These are phyloP conservation scores for Oidium heveae DNA, from an alignment of 2,329 filamentous ascomycete species.

Conservation along the genomic window DNA sequence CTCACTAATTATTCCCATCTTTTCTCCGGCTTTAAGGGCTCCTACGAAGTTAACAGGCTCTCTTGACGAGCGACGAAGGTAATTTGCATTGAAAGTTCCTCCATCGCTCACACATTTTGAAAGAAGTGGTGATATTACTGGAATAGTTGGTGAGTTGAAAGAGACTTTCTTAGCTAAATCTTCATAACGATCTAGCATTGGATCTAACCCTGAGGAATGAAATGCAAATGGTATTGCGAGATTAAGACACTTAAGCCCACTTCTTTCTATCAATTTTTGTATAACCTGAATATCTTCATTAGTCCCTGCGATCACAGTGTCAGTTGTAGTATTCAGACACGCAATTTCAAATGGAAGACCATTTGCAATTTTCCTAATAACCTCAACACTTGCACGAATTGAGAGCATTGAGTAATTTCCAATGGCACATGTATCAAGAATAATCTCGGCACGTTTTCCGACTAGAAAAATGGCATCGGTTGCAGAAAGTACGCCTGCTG, in stretches of 20 bases:
- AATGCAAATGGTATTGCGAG: slow-evolving; percentile 43
- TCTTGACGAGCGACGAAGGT: slow-evolving; percentile 26
- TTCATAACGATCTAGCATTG: slow-evolving; percentile 35
- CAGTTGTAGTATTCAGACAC: slow-evolving; percentile 51
- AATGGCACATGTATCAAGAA: slow-evolving; percentile 4
- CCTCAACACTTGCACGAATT: slow-evolving; percentile 19
- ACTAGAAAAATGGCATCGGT: slow-evolving; percentile 50
- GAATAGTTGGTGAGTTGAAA: slow-evolving; percentile 15
- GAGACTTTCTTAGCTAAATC: slow-evolving; percentile 23
- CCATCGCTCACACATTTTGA: slow-evolving; percentile 15
- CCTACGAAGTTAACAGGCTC: slow-evolving; percentile 44
- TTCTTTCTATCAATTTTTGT: slow-evolving; percentile 20
- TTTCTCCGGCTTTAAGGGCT: slow-evolving; percentile 28
- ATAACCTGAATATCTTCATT: slow-evolving; percentile 27
- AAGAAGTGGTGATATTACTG: slow-evolving; percentile 41
- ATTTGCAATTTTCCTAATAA: slow-evolving; percentile 17
- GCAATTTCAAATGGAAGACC: slow-evolving; percentile 19
- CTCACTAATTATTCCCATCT: slow-evolving; percentile 2
- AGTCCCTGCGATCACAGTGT: slow-evolving; percentile 45
- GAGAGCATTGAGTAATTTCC: slow-evolving; percentile 14
- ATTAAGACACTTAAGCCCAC: slow-evolving; percentile 32
- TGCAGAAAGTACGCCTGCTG: slow-evolving; percentile 44
- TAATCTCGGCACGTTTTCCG: slow-evolving; percentile 29
- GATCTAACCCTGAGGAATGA: slow-evolving; percentile 39
- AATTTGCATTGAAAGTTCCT: slow-evolving; percentile 30